Percentiles rank a stretch among this genome's conserved stretches.
These are phyloP conservation scores for Pleurostoma richardsiae DNA, from an alignment of 2,329 filamentous ascomycete genomes.

Conservation along the genomic window DNA sequence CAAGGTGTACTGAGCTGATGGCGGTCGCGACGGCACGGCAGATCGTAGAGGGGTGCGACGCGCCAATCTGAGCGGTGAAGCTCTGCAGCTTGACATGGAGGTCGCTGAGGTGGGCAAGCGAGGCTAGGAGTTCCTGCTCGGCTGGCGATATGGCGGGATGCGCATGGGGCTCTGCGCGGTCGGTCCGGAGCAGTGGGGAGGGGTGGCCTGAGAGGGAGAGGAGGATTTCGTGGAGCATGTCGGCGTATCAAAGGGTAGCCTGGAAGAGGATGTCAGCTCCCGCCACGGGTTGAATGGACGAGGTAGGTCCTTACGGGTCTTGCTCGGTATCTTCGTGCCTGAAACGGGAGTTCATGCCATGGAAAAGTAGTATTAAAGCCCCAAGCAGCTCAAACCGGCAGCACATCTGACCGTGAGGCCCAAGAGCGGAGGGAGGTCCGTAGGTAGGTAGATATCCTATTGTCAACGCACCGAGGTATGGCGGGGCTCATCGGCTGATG, in stretches of 20 bases:
- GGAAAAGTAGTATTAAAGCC: conserved; percentile 40
- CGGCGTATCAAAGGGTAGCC: conserved; percentile 1
- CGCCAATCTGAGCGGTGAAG: conserved; percentile 61
- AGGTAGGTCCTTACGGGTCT: too few species aligned
- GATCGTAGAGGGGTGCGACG: conserved; percentile 71
- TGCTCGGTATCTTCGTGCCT: conserved; percentile 21
- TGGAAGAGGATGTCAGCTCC: conserved; percentile 6
- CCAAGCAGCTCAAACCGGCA: conserved; percentile 49
- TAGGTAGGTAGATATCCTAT: too few species aligned
- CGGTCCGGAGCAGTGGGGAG: conserved; percentile 72
- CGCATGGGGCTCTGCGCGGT: conserved; percentile 33
- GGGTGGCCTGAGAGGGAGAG: conserved; percentile 92
- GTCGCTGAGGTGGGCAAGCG: conserved; percentile 71
- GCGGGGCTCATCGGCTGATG: too few species aligned
- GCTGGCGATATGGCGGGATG: conserved; percentile 61
- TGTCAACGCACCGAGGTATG: too few species aligned
- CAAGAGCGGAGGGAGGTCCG: too few species aligned
- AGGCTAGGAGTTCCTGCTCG: conserved; percentile 75
- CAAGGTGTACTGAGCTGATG: conserved; percentile 69
- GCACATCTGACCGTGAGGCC: conserved; percentile 30
- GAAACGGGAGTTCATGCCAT: conserved; percentile 35
- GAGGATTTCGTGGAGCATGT: conserved; percentile 97
- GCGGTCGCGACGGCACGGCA: conserved; percentile 83
- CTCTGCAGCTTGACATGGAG: conserved; percentile 69
- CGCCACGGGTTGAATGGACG: conserved; percentile 12